Evolutionary conservation across 2,329 filamentous ascomycete genomes (phyloP).

Genomic region (Aspergillus tubingensis): DNA sequence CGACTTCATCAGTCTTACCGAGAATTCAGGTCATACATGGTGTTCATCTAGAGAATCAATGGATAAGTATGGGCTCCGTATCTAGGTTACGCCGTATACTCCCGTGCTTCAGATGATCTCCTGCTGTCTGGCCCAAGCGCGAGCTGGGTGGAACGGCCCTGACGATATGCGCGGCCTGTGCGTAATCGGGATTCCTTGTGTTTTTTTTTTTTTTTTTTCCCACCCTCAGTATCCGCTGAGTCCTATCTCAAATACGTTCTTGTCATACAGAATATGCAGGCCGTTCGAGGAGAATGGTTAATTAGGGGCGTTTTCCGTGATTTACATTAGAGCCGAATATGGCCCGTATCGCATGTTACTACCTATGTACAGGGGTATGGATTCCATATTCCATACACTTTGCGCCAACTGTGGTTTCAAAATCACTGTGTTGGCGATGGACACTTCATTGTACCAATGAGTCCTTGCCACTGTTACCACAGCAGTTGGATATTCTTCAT

Average conservation of each 20-base stretch:
- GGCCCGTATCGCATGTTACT: neutral
- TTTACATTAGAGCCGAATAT: neutral
- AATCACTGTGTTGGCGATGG: neutral
- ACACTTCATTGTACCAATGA: neutral
- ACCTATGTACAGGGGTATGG: neutral
- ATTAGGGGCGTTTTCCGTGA: constrained; percentile 7
- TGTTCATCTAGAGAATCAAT: too few species aligned
- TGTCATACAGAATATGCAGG: constrained; percentile 17
- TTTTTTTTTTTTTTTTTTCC: neutral
- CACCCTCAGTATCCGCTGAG: neutral
- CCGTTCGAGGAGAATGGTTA: constrained; percentile 13
- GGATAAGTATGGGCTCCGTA: neutral
- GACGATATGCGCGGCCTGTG: constrained; percentile 12
- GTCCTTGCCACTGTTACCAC: neutral
- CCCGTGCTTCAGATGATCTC: neutral
- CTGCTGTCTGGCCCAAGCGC: constrained; percentile 15
- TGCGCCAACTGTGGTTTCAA: neutral
- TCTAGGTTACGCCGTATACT: neutral
- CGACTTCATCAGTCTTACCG: neutral
- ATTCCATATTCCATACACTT: neutral
- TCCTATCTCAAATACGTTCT: neutral
- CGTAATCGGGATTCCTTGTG: neutral
- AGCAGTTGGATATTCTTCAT: neutral
- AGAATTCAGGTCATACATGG: neutral
- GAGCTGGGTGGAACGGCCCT: constrained; percentile 14